Evolutionary conservation across 1,284 basidiomycete species (phyloP), one percentile per base, ranked within the genome.

Genomic region (Heliocybe sulcata): DNA sequence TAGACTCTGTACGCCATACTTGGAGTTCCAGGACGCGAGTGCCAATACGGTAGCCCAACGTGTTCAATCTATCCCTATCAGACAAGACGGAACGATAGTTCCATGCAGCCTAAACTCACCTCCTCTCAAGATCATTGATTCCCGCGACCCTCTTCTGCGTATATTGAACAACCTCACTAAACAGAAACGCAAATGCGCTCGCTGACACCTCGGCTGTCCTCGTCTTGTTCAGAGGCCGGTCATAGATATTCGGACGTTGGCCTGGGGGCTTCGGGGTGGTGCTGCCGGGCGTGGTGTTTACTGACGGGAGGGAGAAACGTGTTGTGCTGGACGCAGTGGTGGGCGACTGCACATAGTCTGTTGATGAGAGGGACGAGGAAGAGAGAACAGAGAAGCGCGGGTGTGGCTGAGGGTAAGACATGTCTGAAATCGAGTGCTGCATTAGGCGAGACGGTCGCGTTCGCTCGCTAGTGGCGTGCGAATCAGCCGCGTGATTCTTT

Each of bases 71-170:
- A 64, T 6, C n/a, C n/a, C n/a, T n/a, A n/a, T n/a, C n/a, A n/a
- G n/a, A n/a, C n/a, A n/a, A n/a, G n/a, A n/a, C n/a, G n/a, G n/a
- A n/a, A n/a, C n/a, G n/a, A n/a, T n/a, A n/a, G n/a, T n/a, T n/a
- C n/a, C n/a, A n/a, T n/a, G n/a, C n/a, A n/a, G n/a, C n/a, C n/a
- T n/a, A 31, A 20, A 55, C 64, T 51, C 16, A 71, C 71, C 71
- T 66, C 51, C 89, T 81, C 72, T 99, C 97, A 56, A 99, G 79
- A 66, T 99, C 96, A 64, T 91, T 87, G 58, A 99, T 95, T 9
- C 95, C 96, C 61, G 82, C 87, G 54, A 98, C 96, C 53, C 94
- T 81, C 64, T 90, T 93, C 73, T 99, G 96, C 1, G 92, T 95
- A 69, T 99, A 99, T 66, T 93, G 87, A 1, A 98, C 85, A 20